Conservation (phyloP, 768 basidiomycete species). For the Phylloporus rhodoxanthus region DNA sequence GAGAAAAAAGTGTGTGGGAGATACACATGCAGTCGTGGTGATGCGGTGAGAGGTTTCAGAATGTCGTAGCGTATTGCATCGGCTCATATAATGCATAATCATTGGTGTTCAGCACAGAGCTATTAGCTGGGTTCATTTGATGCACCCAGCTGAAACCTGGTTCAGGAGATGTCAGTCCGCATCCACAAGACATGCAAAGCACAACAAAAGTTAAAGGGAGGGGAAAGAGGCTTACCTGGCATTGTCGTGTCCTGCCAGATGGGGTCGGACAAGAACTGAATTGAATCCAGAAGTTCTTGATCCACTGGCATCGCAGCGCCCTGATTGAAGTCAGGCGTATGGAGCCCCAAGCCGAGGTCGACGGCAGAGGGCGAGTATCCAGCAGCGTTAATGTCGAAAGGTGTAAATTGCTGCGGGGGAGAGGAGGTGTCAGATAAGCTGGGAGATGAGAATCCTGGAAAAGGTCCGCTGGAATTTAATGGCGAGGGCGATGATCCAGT, state of each 20-base stretch:
- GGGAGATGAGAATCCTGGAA: conserved; percentile 21
- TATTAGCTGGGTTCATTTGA: conserved; percentile 20
- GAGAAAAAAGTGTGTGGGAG: not conserved
- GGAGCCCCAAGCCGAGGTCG: conserved; percentile 10
- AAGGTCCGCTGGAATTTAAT: conserved; percentile 2
- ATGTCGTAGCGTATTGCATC: conserved; percentile 12
- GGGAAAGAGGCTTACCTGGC: conserved; percentile 40
- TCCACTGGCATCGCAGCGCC: conserved; percentile 48
- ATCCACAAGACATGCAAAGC: not conserved
- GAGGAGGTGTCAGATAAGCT: conserved; percentile 37
- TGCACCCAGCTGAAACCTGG: conserved; percentile 35
- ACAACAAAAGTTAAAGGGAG: not conserved
- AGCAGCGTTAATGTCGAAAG: conserved; percentile 34
- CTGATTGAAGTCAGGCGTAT: conserved; percentile 41
- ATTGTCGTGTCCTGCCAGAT: conserved; percentile 51
- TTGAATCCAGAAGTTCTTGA: conserved; percentile 53
- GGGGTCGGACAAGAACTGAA: conserved; percentile 53
- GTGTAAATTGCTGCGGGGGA: conserved; percentile 28
- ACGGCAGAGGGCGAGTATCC: conserved; percentile 8
- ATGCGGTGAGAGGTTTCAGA: not conserved
- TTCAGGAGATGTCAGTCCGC: not conserved
- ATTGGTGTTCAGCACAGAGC: conserved; percentile 17
- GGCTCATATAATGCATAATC: conserved; percentile 27
- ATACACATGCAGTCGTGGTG: not conserved
- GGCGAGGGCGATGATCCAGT: conserved; percentile 2